phyloP scores from a whole-genome alignment of 2,329 filamentous ascomycete genomes.

The Ophiostoma australiae region DNA sequence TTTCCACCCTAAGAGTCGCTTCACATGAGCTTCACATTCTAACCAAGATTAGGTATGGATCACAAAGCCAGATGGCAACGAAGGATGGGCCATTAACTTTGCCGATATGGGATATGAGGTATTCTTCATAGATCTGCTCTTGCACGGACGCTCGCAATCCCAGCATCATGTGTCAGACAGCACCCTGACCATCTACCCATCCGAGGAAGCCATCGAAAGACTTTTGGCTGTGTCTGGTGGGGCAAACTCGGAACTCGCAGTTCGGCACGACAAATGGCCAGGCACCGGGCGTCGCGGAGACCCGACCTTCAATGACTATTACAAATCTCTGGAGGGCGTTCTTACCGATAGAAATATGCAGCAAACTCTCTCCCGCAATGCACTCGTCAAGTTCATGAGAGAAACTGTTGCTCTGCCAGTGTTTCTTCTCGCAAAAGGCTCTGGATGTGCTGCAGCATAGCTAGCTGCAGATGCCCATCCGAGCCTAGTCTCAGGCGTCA shows the following conservation, averaged over 20 bases:
- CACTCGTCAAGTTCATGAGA: conserved; percentile 22
- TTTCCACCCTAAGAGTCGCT: not conserved
- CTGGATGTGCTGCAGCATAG: conserved; percentile 45
- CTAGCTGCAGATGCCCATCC: conserved; percentile 47
- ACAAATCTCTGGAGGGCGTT: conserved; percentile 40
- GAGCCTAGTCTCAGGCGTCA: conserved; percentile 43
- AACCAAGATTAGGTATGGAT: conserved; percentile 36
- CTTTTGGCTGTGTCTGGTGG: not conserved
- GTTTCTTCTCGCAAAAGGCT: conserved; percentile 46
- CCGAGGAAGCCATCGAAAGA: not conserved
- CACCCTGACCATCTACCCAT: conserved; percentile 28
- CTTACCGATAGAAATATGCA: conserved; percentile 31
- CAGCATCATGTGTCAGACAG: conserved; percentile 26
- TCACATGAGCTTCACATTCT: not conserved
- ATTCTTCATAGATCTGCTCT: conserved; percentile 42
- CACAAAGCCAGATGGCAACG: conserved; percentile 44
- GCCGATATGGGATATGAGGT: conserved; percentile 40
- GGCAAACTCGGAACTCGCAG: conserved; percentile 22
- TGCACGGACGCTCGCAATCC: conserved; percentile 34
- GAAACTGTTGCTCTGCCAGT: conserved; percentile 31
- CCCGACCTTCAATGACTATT: conserved; percentile 46
- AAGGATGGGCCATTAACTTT: conserved; percentile 46
- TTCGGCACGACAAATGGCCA: conserved; percentile 40
- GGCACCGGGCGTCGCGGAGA: conserved; percentile 42
- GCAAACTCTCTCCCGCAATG: not conserved